Evolutionary conservation across 495 filamentous ascomycete genomes (phyloP).

Genomic region (Talaromyces ruber): DNA sequence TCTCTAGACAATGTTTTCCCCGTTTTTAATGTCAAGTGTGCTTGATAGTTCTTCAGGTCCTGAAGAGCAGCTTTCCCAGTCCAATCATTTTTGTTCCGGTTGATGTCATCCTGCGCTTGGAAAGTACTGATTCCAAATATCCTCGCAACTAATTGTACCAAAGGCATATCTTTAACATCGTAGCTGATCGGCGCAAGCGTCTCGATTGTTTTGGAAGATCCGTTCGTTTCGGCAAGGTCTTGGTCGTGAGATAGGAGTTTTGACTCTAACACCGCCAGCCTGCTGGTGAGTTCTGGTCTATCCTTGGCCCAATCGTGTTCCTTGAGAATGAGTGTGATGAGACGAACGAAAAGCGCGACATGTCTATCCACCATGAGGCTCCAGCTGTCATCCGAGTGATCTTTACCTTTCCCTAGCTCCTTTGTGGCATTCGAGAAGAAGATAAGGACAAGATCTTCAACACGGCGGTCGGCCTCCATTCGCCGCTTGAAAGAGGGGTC

Average conservation of each 20-base stretch:
- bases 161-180: constrained; percentile 92
- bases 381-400: constrained; percentile 80
- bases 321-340: constrained; percentile 71
- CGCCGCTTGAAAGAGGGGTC: constrained; percentile 61
- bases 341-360: constrained; percentile 86
- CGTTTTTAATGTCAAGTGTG: constrained; percentile 72
- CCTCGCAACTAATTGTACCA: constrained; percentile 76
- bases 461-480: constrained; percentile 88
- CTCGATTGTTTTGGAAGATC: constrained; percentile 56
- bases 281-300: constrained; percentile 68
- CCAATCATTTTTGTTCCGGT: constrained; percentile 71
- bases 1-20: constrained; percentile 67
- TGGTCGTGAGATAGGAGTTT: constrained; percentile 95
- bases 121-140: constrained; percentile 73
- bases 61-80: constrained; percentile 84
- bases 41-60: constrained; percentile 89
- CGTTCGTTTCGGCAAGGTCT: constrained; percentile 57
- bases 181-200: constrained; percentile 75
- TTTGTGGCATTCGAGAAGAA: constrained; percentile 90
- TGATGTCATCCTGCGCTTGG: constrained; percentile 78
- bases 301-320: constrained; percentile 74
- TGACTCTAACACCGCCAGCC: constrained; percentile 75
- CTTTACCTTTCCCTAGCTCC: constrained; percentile 72
- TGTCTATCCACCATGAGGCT: constrained; percentile 90
- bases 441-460: constrained; percentile 81